phyloP scores from a whole-genome alignment of 768 basidiomycete genomes.

The Cytidiella melzeri region DNA sequence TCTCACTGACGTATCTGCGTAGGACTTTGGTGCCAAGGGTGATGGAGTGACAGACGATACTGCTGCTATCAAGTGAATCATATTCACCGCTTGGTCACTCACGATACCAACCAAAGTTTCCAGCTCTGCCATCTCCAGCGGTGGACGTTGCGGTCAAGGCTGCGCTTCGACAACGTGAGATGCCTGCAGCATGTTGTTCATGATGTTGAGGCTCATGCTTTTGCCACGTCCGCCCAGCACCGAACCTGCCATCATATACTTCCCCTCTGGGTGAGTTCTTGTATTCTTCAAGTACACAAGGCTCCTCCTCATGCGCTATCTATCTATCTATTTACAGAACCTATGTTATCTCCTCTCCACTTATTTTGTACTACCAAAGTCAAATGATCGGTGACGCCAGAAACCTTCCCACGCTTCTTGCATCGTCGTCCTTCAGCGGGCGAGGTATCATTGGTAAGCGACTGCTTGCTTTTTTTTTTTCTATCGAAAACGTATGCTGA shows the following conservation, averaged over 20 bases:
- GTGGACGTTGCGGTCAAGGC: constrained; percentile 50
- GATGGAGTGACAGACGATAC: constrained; percentile 74
- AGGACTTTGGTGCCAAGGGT: constrained; percentile 41
- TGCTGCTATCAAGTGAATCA: constrained; percentile 58
- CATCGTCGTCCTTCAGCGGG: constrained; percentile 53
- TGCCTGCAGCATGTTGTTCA: too few species aligned
- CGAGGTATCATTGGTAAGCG: constrained; percentile 79
- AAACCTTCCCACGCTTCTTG: constrained; percentile 60
- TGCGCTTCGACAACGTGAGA: constrained; percentile 53
- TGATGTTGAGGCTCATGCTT: too few species aligned
- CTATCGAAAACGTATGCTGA: neutral
- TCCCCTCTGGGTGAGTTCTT: constrained; percentile 56
- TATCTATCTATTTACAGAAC: constrained; percentile 38
- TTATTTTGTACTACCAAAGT: constrained; percentile 65
- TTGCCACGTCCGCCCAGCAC: too few species aligned
- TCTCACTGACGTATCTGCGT: neutral
- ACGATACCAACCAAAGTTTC: neutral
- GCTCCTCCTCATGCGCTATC: neutral
- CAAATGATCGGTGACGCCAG: constrained; percentile 73
- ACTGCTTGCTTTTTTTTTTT: neutral
- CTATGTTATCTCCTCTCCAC: constrained; percentile 60
- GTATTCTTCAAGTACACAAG: neutral
- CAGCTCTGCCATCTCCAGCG: constrained; percentile 60
- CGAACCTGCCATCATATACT: constrained; percentile 68
- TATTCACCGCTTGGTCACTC: neutral